Conservation (phyloP, 768 basidiomycete species). For the Lactarius hatsudake region DNA sequence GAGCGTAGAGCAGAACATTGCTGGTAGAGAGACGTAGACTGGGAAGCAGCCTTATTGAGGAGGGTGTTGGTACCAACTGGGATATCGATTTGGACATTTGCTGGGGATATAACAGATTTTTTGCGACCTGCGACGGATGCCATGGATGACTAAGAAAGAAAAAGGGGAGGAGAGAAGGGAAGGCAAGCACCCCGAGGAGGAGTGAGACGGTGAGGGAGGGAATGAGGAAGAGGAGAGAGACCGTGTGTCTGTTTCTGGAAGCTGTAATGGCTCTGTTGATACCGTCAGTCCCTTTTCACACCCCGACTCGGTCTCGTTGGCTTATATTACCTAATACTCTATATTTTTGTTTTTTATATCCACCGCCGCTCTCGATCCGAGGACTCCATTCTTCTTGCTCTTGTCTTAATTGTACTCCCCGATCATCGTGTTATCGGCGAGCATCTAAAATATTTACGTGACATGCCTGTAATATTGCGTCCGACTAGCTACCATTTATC, state of each 20-base stretch:
- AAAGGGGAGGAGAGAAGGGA: constrained; percentile 13
- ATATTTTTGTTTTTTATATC: neutral
- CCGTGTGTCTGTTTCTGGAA: constrained; percentile 16
- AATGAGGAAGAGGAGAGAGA: constrained; percentile 24
- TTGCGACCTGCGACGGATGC: constrained; percentile 51
- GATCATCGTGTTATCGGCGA: neutral
- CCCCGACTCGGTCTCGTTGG: constrained; percentile 6
- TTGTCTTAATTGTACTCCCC: neutral
- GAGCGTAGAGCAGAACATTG: constrained; percentile 79
- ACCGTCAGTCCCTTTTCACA: constrained; percentile 14
- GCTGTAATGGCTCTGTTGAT: constrained; percentile 21
- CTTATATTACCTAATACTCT: neutral
- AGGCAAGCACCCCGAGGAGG: constrained; percentile 7
- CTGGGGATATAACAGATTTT: constrained; percentile 70
- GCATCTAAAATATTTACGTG: neutral
- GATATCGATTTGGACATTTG: constrained; percentile 66
- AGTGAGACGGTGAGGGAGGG: constrained; percentile 7
- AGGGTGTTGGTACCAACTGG: constrained; percentile 79
- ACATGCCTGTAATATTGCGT: neutral
- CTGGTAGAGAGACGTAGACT: constrained; percentile 87
- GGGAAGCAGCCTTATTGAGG: constrained; percentile 87
- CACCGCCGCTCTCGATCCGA: neutral
- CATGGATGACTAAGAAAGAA: constrained; percentile 35
- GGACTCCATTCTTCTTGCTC: neutral
- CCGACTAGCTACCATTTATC: neutral